Evolutionary conservation across 768 basidiomycete species (phyloP), one percentile per base, ranked within the genome.

Genomic region (Phanerodontia chrysosporium): DNA sequence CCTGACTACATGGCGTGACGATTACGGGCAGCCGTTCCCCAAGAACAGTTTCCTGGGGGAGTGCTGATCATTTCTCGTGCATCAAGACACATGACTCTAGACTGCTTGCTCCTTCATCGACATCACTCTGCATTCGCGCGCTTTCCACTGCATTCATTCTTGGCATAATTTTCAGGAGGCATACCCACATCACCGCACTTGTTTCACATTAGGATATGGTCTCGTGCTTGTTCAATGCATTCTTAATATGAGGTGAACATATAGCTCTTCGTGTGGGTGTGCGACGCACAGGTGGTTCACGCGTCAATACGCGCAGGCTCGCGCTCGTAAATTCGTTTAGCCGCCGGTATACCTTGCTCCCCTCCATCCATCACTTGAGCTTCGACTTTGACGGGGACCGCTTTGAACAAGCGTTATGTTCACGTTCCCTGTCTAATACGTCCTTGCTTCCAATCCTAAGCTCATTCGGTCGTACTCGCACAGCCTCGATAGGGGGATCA

Each of bases 21-120:
- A 81, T 55, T 81, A 71, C 59, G 65, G 66, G 9, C 80, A 81
- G 60, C 60, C 74, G 2, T 75, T 81, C 68, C 84, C 84, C 4
- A 83, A 79, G 69, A 86, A 79, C 67, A 71, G 58, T 13, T 75
- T 82, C 64, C 67, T 79, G 14, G 75, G 73, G 35, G 58, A 75
- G 59, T 83, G 81, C 63, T 80, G 60, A 71, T 55, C 39, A 2
- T 24, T 53, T 53, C 35, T 24, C 35, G 12, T 36, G 52, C 7
- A 21, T 22, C 14, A 24, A 4, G 52, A 53, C 36, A 48, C 45
- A 35, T 21, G 24, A 55, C 36, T 24, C 9, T 24, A 35, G 28
- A 58, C 32, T 42, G 35, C 57, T 14, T 3, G 30, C 57, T 49
- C 36, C 52, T 53, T 53, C 52, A 42, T n/a, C n/a, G n/a, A n/a